Evolutionary conservation across 2,329 filamentous ascomycete genomes (phyloP), one percentile per base, ranked within the genome.

Genomic region (Penicillium janthinellum): DNA sequence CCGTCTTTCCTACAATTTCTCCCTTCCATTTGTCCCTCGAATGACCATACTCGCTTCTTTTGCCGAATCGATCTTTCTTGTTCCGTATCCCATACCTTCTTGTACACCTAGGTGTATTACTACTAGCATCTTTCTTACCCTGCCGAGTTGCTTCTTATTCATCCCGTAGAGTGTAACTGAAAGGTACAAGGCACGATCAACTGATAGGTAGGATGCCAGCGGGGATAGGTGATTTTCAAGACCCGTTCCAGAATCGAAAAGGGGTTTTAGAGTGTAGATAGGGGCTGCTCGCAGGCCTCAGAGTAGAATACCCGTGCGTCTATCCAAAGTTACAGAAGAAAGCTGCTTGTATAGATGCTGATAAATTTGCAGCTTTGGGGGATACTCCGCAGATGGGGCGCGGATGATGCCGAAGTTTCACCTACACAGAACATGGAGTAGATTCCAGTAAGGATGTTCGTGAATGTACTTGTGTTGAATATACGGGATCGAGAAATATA

Each of bases 31-130:
- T 22, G 22, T 4, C 22, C 45, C 39, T 52, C 15, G 58, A 49
- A 61, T 42, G 39, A 47, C 42, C 35, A 14, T 35, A 15, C 10
- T 22, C n/a, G 22, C 28, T 50, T 61, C 11, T 35, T 48, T 41
- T 61, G 48, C 45, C 49, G 20, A 52, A 39, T 50, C 44, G 48
- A 17, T 51, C 22, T 38, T 34, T 51, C n/a, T 17, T 51, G 35
- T 51, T 35, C 10, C 48, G 38, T 51, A 39, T 39, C 35, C 38
- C 48, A 39, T 14, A 38, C 34, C 6, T 17, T 56, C 34, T 14
- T 15, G 42, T 42, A 42, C 17, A n/a, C n/a, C n/a, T n/a, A 15
- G 47, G 38, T 38, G 44, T 52, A 28, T 35, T 38, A 31, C 47
- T n/a, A 10, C 52, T 41, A 48, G 50, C 49, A 47, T 54, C 31